A percentile compares a stretch with the other conserved stretches of the same genome.
These are phyloP conservation scores for Fraxinus angustifolia DNA, from an alignment of 305 asterid genomes.

Conservation along the genomic window DNA sequence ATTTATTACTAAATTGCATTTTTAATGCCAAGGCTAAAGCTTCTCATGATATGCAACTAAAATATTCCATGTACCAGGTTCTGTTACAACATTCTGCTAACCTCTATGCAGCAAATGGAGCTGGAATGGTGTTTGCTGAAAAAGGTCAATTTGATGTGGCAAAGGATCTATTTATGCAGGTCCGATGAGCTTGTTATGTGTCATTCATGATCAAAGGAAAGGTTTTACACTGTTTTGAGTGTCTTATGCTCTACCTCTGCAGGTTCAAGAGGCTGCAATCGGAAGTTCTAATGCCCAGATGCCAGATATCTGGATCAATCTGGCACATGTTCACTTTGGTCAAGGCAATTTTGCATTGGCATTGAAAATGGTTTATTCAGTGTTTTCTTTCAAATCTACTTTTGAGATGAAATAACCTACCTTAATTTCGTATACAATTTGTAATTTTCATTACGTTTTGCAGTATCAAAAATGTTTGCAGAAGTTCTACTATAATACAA, in stretches of 20 bases:
- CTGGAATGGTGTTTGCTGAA: slow-evolving; percentile 92
- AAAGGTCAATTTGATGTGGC: slow-evolving; percentile 93
- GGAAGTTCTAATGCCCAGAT: slow-evolving; percentile 78
- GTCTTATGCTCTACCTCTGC: slow-evolving; percentile 23
- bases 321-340: slow-evolving; percentile 96
- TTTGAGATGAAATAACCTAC: slow-evolving; percentile 13
- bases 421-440: slow-evolving; percentile 5
- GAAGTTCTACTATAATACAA: slow-evolving; percentile 78
- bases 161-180: slow-evolving; percentile 96
- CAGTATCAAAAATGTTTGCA: slow-evolving; percentile 95
- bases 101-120: slow-evolving; percentile 97
- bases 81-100: slow-evolving; percentile 75
- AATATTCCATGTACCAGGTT: slow-evolving; percentile 53
- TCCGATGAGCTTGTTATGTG: slow-evolving; percentile 31
- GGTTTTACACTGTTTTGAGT: slow-evolving; percentile 11
- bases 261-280: slow-evolving; percentile 99
- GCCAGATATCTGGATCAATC: slow-evolving; percentile 98
- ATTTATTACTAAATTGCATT: neutral
- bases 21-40: neutral
- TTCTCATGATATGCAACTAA: slow-evolving; percentile 14
- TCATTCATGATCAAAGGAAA: slow-evolving; percentile 8
- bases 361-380: slow-evolving; percentile 71
- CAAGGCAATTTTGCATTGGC: slow-evolving; percentile 91
- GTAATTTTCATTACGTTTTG: slow-evolving; percentile 25
- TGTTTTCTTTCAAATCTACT: too few relatives aligned